Percentiles rank a stretch among this genome's conserved stretches.
Conservation (phyloP, 768 basidiomycete species). For the Glaciozyma martinii region DNA sequence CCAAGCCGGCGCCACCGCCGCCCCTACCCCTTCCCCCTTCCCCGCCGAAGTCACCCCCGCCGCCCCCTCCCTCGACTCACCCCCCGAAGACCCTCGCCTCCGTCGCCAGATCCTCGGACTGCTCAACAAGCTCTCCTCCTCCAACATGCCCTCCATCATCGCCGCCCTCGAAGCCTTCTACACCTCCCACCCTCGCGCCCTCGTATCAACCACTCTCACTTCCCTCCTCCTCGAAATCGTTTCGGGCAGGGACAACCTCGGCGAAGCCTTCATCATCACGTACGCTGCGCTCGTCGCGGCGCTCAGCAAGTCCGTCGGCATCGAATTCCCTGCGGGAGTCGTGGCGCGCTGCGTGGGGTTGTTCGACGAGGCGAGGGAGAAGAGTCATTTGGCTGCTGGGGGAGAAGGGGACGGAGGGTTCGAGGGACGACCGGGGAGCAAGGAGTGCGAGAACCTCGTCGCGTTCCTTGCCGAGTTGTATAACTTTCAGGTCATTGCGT, state of each 20-base stretch:
- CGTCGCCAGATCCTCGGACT: constrained; percentile 29
- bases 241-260: constrained; percentile 30
- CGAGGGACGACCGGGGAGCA: constrained; percentile 47
- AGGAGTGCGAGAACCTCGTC: constrained; percentile 81
- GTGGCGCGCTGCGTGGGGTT: constrained; percentile 10
- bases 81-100: constrained; percentile 27
- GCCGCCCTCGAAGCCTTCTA: constrained; percentile 23
- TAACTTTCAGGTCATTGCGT: constrained; percentile 90
- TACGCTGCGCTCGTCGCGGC: constrained; percentile 29
- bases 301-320: constrained; percentile 19
- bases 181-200: constrained; percentile 23
- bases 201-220: constrained; percentile 23
- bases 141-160: constrained; percentile 30
- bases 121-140: constrained; percentile 32
- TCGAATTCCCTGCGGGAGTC: constrained; percentile 29
- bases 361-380: constrained; percentile 17
- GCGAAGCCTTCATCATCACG: constrained; percentile 30
- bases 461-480: constrained; percentile 84
- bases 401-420: constrained; percentile 11
- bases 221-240: constrained; percentile 29
- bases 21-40: constrained; percentile 4
- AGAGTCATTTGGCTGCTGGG: not conserved
- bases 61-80: constrained; percentile 10
- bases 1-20: constrained; percentile 3
- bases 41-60: not conserved